A percentile compares a stretch with the other conserved stretches of the same genome.
These are phyloP conservation scores for Diaporthe ilicicola DNA, from an alignment of 2,329 filamentous ascomycete genomes.

Conservation along the genomic window DNA sequence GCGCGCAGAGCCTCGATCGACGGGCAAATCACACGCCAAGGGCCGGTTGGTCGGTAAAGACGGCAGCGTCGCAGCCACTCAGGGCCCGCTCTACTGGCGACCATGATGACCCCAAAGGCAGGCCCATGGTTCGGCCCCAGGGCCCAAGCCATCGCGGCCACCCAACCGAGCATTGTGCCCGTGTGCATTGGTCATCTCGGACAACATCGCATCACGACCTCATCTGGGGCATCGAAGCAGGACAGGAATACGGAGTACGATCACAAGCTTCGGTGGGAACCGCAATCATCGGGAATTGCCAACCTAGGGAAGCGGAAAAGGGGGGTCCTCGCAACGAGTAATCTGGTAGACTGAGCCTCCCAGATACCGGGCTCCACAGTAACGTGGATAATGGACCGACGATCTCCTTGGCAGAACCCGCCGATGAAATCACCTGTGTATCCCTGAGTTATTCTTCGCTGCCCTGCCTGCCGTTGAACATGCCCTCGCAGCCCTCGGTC, in stretches of 20 bases:
- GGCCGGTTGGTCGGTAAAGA: slow-evolving; percentile 13
- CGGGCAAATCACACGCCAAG: slow-evolving; percentile 22
- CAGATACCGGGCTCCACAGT: slow-evolving; percentile 13
- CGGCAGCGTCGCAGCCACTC: slow-evolving; percentile 19
- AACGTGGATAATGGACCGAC: slow-evolving; percentile 23
- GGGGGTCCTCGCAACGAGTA: slow-evolving; percentile 7
- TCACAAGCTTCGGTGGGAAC: not conserved
- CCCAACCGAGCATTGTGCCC: not conserved
- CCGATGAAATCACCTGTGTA: slow-evolving; percentile 18
- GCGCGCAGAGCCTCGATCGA: slow-evolving; percentile 23
- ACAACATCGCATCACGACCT: slow-evolving; percentile 7
- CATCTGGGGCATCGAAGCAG: not conserved
- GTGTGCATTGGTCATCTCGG: slow-evolving; percentile 6
- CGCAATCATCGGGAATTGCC: slow-evolving; percentile 5
- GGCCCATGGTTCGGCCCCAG: slow-evolving; percentile 3
- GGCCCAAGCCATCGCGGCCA: not conserved
- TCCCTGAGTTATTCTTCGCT: slow-evolving; percentile 2
- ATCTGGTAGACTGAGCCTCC: slow-evolving; percentile 7
- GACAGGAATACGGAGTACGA: not conserved
- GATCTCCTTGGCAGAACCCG: slow-evolving; percentile 23
- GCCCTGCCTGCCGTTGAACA: not conserved
- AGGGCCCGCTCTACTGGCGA: slow-evolving; percentile 8
- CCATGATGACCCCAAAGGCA: not conserved
- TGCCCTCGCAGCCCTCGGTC: not conserved
- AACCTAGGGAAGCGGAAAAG: slow-evolving; percentile 14